These are phyloP conservation scores for Plectranthus barbatus DNA, from an alignment of 257 asterid species.

Conservation along the genomic window DNA sequence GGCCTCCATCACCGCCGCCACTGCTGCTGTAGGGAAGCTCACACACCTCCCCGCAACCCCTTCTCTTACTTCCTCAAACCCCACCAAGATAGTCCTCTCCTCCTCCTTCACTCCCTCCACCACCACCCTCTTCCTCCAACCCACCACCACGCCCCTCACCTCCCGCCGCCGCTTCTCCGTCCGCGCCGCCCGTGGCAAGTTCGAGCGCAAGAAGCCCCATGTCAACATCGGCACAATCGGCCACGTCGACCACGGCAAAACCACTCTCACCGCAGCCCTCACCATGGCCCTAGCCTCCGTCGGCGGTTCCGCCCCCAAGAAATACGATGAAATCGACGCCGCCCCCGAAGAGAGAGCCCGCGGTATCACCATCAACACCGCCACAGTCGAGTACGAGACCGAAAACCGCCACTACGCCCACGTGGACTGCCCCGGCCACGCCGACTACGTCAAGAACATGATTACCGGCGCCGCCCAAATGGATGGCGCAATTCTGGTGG, in stretches of 20 bases:
- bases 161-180: constrained; percentile 43
- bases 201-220: constrained; percentile 90
- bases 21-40: constrained; percentile 28
- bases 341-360: constrained; percentile 98
- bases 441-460: constrained; percentile 89
- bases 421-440: constrained; percentile 97
- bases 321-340: constrained; percentile 90
- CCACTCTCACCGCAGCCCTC: constrained; percentile 89
- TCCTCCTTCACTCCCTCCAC: constrained; percentile 54
- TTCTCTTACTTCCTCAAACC: constrained; percentile 19
- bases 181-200: constrained; percentile 87
- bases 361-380: constrained; percentile 89
- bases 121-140: constrained; percentile 38
- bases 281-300: constrained; percentile 85
- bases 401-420: constrained; percentile 90
- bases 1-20: constrained; percentile 47
- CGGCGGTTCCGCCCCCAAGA: constrained; percentile 78
- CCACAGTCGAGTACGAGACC: constrained; percentile 91
- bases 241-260: constrained; percentile 90
- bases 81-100: constrained; percentile 45
- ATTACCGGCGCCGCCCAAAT: too few relatives aligned
- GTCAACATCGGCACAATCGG: constrained; percentile 54
- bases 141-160: constrained; percentile 14
- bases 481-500: constrained; percentile 87
- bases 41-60: constrained; percentile 21